Base-by-base conservation (phyloP, 352 stramenopile genomes). In the Thraustotheca clavata region DNA sequence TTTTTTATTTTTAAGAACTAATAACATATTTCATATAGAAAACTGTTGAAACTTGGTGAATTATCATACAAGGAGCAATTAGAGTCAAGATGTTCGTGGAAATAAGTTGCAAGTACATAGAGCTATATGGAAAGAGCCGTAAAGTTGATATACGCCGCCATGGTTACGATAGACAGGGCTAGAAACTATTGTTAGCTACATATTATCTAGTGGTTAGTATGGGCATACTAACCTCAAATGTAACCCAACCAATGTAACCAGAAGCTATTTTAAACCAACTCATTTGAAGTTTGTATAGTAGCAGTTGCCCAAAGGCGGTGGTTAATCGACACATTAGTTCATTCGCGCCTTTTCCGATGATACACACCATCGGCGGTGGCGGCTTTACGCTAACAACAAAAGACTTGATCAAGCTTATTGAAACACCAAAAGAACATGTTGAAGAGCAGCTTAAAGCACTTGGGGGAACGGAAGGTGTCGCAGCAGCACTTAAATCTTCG, bases 351-450 rank as follows among this genome's bases (percentile, higher is more conserved):
- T 50, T 50, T 50, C 22, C 35, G 24, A 65, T 48, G 52, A 47
- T 47, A 36, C 33, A 61, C 24, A 61, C 4, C 32, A 20, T 14
- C 18, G 40, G 31, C 20, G 36, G 57, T 46, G 57, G 60, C 29
- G 48, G 48, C 12, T 60, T 47, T 29, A 61, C 47, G 22, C 29
- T 67, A 9, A 50, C 49, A 12, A 36, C 76, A 16, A 71, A 73
- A 46, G 79, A 88, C 66, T 69, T 88, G 50, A 78, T 86, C 47
- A 77, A 76, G 29, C 73, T 88, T 46, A 72, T 89, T 11, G 79
- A 87, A 67, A 87, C 77, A 29, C 76, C 76, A 12, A 72, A 76
- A 49, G 79, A 87, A 59, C 78, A 81, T 35, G 69, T 76, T n/a
- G 59, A 70, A 14, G 69, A 80, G 26, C 67, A 72, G 40, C 68